phyloP scores from a whole-genome alignment of 345 rosid species.

The Moringa oleifera region DNA sequence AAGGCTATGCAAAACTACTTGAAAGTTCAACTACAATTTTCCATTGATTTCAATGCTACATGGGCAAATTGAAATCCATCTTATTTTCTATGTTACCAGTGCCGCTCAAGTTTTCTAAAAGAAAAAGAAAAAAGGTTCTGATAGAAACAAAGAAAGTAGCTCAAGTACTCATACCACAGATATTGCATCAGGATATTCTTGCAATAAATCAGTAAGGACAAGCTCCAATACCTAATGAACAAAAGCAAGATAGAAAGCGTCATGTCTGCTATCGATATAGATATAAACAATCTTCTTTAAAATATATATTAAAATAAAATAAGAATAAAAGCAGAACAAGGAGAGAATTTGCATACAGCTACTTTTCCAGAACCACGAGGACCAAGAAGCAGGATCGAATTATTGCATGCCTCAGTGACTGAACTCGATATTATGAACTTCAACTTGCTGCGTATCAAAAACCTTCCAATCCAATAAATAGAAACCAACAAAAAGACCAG shows the following conservation, averaged over 20 bases:
- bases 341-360: slow-evolving; percentile 39
- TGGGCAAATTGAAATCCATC: not conserved
- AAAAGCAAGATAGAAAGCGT: not conserved
- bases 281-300: not conserved
- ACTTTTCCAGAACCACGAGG: slow-evolving; percentile 88
- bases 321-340: not conserved
- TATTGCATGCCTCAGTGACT: slow-evolving; percentile 76
- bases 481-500: not conserved
- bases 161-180: slow-evolving; percentile 50
- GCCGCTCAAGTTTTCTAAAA: not conserved
- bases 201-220: slow-evolving; percentile 57
- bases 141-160: not conserved
- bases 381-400: slow-evolving; percentile 84
- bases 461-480: not conserved
- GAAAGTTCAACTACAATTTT: too few relatives aligned
- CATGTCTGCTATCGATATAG: not conserved
- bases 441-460: slow-evolving; percentile 49
- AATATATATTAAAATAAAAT: slow-evolving; percentile 3
- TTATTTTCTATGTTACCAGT: not conserved
- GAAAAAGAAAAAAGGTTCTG: not conserved
- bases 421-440: slow-evolving; percentile 72
- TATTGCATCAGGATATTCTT: slow-evolving; percentile 63
- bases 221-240: slow-evolving; percentile 73
- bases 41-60: too few relatives aligned
- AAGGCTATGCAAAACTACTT: too few relatives aligned